Base-by-base conservation (phyloP, 257 asterid genomes). In the Leptodermis oblonga region DNA sequence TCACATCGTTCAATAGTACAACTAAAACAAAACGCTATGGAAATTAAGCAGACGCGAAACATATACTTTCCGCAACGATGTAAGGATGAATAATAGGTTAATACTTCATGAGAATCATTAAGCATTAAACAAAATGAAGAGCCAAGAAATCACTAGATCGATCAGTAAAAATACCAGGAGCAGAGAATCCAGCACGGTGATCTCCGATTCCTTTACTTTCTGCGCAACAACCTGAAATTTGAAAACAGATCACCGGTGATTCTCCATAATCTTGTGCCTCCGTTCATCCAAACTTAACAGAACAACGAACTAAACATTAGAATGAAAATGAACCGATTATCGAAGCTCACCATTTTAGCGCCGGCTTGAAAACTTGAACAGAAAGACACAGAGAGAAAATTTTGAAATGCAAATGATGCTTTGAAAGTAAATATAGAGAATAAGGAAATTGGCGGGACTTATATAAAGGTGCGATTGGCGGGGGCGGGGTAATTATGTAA, bases 101-200 rank as follows among this genome's bases (percentile, higher is more conserved):
- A 25, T 12, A 46, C 34, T 13, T 46, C 52, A 9, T 33, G 17
- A 64, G 23, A n/a, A 53, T 42, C 31, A 59, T 51, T 33, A 33
- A 36, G 26, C 18, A 5, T 36, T 54, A 10, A 1, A 28, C 41
- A 51, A 34, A 54, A 18, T 8, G 22, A 64, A 55, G 30, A n/a
- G 54, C 11, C 8, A 3, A 62, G 9, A 43, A 9, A 49, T 25
- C 33, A 45, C 10, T 41, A 70, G 55, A 17, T 18, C 23, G 25
- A 51, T 20, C 13, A 10, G 56, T 18, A 3, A 67, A 73, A 49
- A 67, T 62, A 90, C 97, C 30, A 93, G 89, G 18, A 93, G 88
- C 60, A 93, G 96, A 22, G 98, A 93, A 69, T 93, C 98, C 94
- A 90, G 98, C 84, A 88, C 95, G 3, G 97, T 90, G 68, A 93